Evolutionary conservation across 2,329 filamentous ascomycete species (phyloP).

Genomic region (Penicillium sp.): DNA sequence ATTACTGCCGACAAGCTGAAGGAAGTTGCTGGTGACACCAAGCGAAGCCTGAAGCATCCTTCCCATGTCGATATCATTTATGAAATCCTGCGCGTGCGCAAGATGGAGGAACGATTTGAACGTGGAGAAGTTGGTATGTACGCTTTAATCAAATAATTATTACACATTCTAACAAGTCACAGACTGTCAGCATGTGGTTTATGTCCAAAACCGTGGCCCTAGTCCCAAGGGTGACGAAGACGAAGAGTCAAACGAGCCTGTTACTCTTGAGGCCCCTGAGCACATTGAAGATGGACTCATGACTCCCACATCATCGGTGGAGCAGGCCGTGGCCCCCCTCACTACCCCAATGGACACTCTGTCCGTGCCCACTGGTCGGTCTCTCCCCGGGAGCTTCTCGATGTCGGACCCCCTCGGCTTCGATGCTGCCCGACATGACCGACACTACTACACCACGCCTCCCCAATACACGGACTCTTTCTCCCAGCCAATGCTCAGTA

Average conservation of each 20-base stretch:
- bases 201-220: conserved; percentile 35
- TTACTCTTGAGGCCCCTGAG: conserved; percentile 23
- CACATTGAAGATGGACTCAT: conserved; percentile 25
- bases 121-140: conserved; percentile 39
- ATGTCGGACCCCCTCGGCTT: conserved; percentile 27
- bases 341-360: conserved; percentile 26
- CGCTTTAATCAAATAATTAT: not conserved
- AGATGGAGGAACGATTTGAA: conserved; percentile 39
- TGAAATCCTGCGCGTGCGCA: conserved; percentile 39
- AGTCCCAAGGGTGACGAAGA: conserved; percentile 31
- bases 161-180: conserved; percentile 1
- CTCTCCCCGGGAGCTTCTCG: conserved; percentile 27
- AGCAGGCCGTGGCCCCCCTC: conserved; percentile 18
- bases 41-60: conserved; percentile 34
- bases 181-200: conserved; percentile 36
- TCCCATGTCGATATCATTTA: conserved; percentile 36
- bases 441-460: conserved; percentile 23
- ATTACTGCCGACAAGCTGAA: conserved; percentile 38
- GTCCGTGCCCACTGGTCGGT: conserved; percentile 14
- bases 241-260: conserved; percentile 23
- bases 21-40: conserved; percentile 38
- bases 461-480: conserved; percentile 29
- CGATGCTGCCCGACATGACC: conserved; percentile 25
- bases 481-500: conserved; percentile 25
- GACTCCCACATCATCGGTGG: conserved; percentile 24